These are phyloP conservation scores for Coelastrella sp. DNA, from an alignment of 139 green algal species.

Conservation along the genomic window DNA sequence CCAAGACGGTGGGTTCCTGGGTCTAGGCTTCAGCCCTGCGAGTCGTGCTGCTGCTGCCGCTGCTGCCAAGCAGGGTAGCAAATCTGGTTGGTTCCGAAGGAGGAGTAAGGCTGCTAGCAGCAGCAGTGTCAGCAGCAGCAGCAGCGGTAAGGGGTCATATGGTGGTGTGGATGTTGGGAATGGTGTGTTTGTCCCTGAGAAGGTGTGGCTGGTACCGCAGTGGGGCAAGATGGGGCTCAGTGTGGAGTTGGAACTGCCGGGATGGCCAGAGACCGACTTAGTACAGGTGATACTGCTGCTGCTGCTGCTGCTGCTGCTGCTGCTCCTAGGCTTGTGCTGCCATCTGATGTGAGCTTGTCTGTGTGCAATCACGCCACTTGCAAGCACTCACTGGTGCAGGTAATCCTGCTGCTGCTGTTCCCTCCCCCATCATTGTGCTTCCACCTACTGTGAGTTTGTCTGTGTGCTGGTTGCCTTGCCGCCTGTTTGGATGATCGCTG, in stretches of 20 bases:
- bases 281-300: constrained; percentile 9
- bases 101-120: background rate
- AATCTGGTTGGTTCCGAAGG: background rate
- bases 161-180: constrained; percentile 22
- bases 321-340: too few relatives aligned
- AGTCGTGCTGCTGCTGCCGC: background rate
- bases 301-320: background rate
- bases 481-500: background rate
- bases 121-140: background rate
- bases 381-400: background rate
- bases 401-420: background rate
- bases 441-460: too few relatives aligned
- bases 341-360: too few relatives aligned
- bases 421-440: too few relatives aligned
- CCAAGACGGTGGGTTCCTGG: background rate
- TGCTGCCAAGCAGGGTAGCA: background rate
- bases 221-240: background rate
- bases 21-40: background rate
- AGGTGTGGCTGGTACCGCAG: constrained; percentile 16
- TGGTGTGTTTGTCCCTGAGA: constrained; percentile 18
- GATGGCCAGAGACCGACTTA: constrained; percentile 16
- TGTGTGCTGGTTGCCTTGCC: background rate
- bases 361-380: too few relatives aligned
- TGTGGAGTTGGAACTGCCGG: constrained; percentile 28
- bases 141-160: background rate